These are phyloP conservation scores for Candolleomyces aberdarensis DNA, from an alignment of 768 basidiomycete genomes.

Conservation along the genomic window DNA sequence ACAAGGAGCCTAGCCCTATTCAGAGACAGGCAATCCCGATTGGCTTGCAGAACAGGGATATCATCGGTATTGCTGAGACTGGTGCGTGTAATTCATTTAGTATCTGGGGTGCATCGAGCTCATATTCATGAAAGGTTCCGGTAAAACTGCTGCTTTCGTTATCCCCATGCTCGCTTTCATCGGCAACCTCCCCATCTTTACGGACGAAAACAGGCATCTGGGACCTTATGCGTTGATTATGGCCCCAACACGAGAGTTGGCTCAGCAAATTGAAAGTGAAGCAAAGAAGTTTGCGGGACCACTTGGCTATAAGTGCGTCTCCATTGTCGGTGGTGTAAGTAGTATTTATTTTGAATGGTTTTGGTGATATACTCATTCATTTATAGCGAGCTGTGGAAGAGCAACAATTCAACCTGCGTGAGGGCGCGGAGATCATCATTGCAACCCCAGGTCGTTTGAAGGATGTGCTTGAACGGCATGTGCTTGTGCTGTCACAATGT, in stretches of 20 bases:
- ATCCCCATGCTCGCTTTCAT: constrained; percentile 98
- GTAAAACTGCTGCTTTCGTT: constrained; percentile 98
- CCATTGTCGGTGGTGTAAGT: constrained; percentile 95
- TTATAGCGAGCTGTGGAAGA: constrained; percentile 87
- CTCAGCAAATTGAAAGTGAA: constrained; percentile 95
- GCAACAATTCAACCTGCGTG: constrained; percentile 96
- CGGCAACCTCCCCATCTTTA: constrained; percentile 75
- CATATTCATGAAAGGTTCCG: constrained; percentile 64
- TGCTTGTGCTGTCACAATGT: constrained; percentile 94
- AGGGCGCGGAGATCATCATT: constrained; percentile 98
- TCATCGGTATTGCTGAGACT: constrained; percentile 98
- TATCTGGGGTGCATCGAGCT: not conserved
- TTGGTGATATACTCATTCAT: constrained; percentile 1
- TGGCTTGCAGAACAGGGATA: constrained; percentile 91
- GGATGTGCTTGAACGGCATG: constrained; percentile 94
- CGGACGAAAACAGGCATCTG: constrained; percentile 90
- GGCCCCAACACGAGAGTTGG: constrained; percentile 97
- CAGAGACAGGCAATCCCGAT: constrained; percentile 99
- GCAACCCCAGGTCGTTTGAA: constrained; percentile 98
- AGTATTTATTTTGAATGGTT: constrained; percentile 3
- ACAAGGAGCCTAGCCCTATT: constrained; percentile 96
- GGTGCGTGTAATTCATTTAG: constrained; percentile 44
- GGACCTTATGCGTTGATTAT: constrained; percentile 93
- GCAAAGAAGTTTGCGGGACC: constrained; percentile 89
- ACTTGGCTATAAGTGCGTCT: constrained; percentile 90